Percentiles rank a stretch among this genome's conserved stretches.
These are phyloP conservation scores for Xylaria venustula DNA, from an alignment of 495 filamentous ascomycete species.

Conservation along the genomic window DNA sequence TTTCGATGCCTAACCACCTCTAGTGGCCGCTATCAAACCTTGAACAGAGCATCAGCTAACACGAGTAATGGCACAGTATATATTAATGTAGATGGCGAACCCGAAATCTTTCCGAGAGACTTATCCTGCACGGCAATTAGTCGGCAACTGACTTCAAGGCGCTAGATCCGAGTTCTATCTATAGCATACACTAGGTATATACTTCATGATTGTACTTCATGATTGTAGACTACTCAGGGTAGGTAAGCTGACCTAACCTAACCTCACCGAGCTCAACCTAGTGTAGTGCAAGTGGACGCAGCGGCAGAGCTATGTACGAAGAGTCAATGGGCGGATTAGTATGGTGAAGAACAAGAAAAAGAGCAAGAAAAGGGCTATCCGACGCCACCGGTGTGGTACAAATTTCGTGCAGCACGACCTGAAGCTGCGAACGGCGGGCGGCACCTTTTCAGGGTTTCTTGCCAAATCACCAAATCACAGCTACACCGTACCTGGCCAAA, in stretches of 20 bases:
- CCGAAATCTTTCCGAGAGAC: background rate
- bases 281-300: too few relatives aligned
- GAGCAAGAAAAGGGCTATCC: too few relatives aligned
- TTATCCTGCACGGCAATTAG: background rate
- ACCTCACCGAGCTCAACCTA: too few relatives aligned
- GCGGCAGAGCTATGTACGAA: too few relatives aligned
- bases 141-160: background rate
- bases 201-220: too few relatives aligned
- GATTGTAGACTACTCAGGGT: too few relatives aligned
- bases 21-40: background rate
- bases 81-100: background rate
- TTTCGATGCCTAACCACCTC: background rate
- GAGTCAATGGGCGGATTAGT: background rate
- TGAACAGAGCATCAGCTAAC: background rate
- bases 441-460: background rate
- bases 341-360: background rate
- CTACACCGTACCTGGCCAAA: background rate
- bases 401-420: background rate
- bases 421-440: background rate
- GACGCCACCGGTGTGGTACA: background rate
- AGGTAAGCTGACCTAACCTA: background rate
- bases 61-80: constrained; percentile 16
- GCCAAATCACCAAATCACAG: constrained; percentile 5
- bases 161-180: background rate
- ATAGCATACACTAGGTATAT: too few relatives aligned